A percentile compares a stretch with the other conserved stretches of the same genome.
Evolutionary conservation across 2,329 filamentous ascomycete genomes (phyloP).

Genomic region (Tympanopsis confertula): DNA sequence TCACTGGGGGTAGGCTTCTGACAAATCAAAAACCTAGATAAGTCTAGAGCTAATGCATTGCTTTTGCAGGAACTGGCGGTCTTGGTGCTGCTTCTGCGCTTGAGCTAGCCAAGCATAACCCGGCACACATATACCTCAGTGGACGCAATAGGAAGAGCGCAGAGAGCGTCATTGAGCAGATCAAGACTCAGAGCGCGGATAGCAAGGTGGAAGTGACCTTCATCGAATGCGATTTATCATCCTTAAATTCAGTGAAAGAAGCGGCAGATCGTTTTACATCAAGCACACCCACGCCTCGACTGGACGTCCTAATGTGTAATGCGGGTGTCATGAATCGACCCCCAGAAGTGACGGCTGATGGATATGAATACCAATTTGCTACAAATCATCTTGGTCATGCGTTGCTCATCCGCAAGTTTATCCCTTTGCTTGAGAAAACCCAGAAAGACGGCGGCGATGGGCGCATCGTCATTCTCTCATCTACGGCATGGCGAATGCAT

Average conservation of each 20-base stretch:
- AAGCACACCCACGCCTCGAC: constrained; percentile 19
- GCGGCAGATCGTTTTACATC: constrained; percentile 30
- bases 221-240: constrained; percentile 35
- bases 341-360: constrained; percentile 11
- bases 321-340: constrained; percentile 13
- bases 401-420: constrained; percentile 7
- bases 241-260: constrained; percentile 30
- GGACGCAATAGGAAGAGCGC: constrained; percentile 32
- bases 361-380: constrained; percentile 15
- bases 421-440: constrained; percentile 5
- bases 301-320: constrained; percentile 26
- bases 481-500: constrained; percentile 11
- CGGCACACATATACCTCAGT: constrained; percentile 40
- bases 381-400: constrained; percentile 11
- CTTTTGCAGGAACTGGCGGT: constrained; percentile 30
- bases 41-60: no score
- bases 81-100: constrained; percentile 32
- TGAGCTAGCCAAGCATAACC: constrained; percentile 34
- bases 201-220: constrained; percentile 28
- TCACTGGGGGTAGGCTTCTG: constrained; percentile 31
- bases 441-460: background rate
- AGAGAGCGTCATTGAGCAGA: constrained; percentile 27
- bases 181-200: constrained; percentile 14
- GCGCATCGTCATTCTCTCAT: background rate
- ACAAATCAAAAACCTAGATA: background rate